These are phyloP conservation scores for Chytriomyces sp. DNA, from an alignment of 192 early-diverging fungal genomes.

Conservation along the genomic window DNA sequence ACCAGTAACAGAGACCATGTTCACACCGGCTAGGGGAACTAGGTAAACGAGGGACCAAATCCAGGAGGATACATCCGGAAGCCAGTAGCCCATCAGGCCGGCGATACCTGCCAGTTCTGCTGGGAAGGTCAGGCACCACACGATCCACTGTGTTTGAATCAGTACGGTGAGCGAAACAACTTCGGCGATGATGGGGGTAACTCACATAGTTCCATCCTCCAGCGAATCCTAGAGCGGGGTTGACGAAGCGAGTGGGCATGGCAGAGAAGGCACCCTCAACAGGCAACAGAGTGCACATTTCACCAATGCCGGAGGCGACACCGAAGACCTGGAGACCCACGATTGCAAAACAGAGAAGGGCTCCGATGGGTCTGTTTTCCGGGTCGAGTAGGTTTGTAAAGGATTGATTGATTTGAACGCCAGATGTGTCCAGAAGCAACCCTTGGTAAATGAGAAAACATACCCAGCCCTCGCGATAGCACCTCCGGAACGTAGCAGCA, in stretches of 20 bases:
- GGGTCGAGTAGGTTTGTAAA: too few species aligned
- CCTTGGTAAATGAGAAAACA: conserved; percentile 41
- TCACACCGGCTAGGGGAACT: conserved; percentile 59
- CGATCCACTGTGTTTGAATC: too few species aligned
- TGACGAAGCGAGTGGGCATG: conserved; percentile 74
- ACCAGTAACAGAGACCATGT: conserved; percentile 58
- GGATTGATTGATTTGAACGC: background rate
- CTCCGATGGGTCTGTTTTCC: background rate
- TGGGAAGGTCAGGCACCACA: conserved; percentile 1
- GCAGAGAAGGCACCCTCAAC: conserved; percentile 77
- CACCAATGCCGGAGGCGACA: conserved; percentile 70
- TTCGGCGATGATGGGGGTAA: too few species aligned
- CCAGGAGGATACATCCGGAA: conserved; percentile 36
- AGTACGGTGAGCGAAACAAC: background rate
- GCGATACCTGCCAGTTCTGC: conserved; percentile 76
- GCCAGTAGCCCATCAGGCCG: conserved; percentile 72
- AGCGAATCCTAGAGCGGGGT: conserved; percentile 65
- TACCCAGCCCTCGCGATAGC: conserved; percentile 73
- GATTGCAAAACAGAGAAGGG: background rate
- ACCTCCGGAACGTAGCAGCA: conserved; percentile 76
- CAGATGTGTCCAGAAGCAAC: background rate
- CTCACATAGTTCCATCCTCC: conserved; percentile 30
- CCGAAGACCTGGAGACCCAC: conserved; percentile 6
- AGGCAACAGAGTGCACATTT: conserved; percentile 72
- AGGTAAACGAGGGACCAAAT: conserved; percentile 57